Evolutionary conservation across 2,329 filamentous ascomycete genomes (phyloP), one percentile per base, ranked within the genome.

Genomic region (Trichophyton rubrum): DNA sequence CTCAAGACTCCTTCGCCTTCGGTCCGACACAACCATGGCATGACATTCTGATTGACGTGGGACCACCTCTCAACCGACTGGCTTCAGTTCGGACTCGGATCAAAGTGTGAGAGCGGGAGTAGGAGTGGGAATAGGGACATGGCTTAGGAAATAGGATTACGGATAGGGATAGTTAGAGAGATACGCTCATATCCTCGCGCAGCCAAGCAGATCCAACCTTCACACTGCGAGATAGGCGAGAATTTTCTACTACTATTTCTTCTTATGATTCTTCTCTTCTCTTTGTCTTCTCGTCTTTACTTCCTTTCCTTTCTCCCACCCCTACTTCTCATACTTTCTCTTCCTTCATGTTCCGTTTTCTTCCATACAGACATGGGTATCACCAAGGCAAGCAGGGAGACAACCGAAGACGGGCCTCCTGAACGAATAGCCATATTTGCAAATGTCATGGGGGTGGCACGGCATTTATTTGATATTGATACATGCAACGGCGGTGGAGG

Each of bases 131-230:
- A 24, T 24, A 30, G 49, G 49, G 22, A 53, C 13, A 53, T 38
- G 27, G 49, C 13, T 53, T 24, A 24, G 49, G 49, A 24, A 53
- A 13, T 51, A 51, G 45, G 45, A 51, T 27, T 53, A 53, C 22
- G 49, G 49, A 53, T 53, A 53, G 49, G 49, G 49, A 53, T 53
- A 53, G 49, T 24, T 53, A 53, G 49, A 53, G 24, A 53, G 22
- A 53, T 24, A 27, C 45, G 13, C 49, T 47, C 43, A 47, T 20
- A 22, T 24, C 49, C 49, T 53, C 49, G 49, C 49, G 22, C 22
- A 24, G 49, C 49, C 17, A 53, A 53, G 27, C 9, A 53, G 22
- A 53, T 11, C 22, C n/a, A 49, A 53, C 33, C 11, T 38, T 15
- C 49, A 27, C 24, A 53, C 20, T 4, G 49, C 49, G 49, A 53